Evolutionary conservation across 371 early-diverging fungal species (phyloP), one percentile per base, ranked within the genome.

Genomic region (Mucor indicus): DNA sequence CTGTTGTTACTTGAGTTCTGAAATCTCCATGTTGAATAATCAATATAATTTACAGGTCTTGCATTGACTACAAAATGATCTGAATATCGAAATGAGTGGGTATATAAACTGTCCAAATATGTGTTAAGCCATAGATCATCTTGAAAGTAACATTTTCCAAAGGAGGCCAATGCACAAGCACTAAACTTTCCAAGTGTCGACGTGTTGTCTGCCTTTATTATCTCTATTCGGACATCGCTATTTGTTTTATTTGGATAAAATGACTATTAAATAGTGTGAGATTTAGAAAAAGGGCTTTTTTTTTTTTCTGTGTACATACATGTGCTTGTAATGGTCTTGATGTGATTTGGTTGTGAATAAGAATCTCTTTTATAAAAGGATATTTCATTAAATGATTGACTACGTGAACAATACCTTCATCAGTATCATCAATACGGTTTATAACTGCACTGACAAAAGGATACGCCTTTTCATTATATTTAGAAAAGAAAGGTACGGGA

Each of bases 121-220:
- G 72, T 50, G 55, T 84, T 84, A 21, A 84, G 59, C 72, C 76
- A 81, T 38, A 71, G 62, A 50, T 82, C 80, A 42, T 84, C 84
- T 57, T 84, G 84, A 33, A 81, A 79, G 42, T 84, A 84, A 44
- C 84, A 84, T 51, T 70, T 57, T 33, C 69, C 55, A 36, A 71
- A 73, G 15, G 58, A 62, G 6, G 79, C 78, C 25, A 68, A 46
- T 5, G 76, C 67, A 49, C 84, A 83, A 6, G 60, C 52, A 17
- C 43, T 45, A 42, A 65, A 69, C 23, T 59, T 53, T 9, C 54
- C 44, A 5, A 33, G n/a, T 17, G 27, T 35, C 11, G 42, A 36
- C n/a, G 43, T 42, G 4, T 33, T 15, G 4, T 5, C n/a, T 11
- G 6, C 35, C 9, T 54, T 32, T 3, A 59, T 44, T 15, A 59